Conservation (phyloP, 2,329 filamentous ascomycete genomes). For the Penicillium frequentans region DNA sequence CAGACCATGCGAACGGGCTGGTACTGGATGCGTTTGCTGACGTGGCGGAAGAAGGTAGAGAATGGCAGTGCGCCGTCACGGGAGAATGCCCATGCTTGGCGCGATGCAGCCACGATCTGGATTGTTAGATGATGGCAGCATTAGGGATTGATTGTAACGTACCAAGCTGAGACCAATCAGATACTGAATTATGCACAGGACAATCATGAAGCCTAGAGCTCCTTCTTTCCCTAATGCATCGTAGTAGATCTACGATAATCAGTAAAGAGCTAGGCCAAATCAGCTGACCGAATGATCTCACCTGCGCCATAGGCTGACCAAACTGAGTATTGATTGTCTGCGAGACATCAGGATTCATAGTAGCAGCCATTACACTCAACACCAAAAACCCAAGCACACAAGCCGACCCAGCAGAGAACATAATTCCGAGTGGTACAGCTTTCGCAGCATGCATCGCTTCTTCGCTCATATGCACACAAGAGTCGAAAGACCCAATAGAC, state of each 20-base stretch:
- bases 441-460: constrained; percentile 61
- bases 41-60: constrained; percentile 56
- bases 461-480: constrained; percentile 61
- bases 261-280: background rate
- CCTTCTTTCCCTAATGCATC: constrained; percentile 61
- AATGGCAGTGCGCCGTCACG: constrained; percentile 64
- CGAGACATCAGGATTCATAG: constrained; percentile 54
- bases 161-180: constrained; percentile 60
- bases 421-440: constrained; percentile 58
- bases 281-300: constrained; percentile 4
- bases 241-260: constrained; percentile 54
- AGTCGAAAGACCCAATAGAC: constrained; percentile 57
- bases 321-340: constrained; percentile 49
- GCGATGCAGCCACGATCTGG: constrained; percentile 56
- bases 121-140: constrained; percentile 6
- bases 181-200: constrained; percentile 63
- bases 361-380: constrained; percentile 58
- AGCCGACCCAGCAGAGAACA: constrained; percentile 42
- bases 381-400: constrained; percentile 56
- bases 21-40: constrained; percentile 56
- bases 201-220: constrained; percentile 59
- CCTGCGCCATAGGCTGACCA: constrained; percentile 60
- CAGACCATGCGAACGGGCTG: constrained; percentile 60
- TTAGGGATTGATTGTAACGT: background rate
- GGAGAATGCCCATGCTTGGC: constrained; percentile 64